Conservation (phyloP, 2,329 filamentous ascomycete genomes). For the Furcasterigmium furcatum region DNA sequence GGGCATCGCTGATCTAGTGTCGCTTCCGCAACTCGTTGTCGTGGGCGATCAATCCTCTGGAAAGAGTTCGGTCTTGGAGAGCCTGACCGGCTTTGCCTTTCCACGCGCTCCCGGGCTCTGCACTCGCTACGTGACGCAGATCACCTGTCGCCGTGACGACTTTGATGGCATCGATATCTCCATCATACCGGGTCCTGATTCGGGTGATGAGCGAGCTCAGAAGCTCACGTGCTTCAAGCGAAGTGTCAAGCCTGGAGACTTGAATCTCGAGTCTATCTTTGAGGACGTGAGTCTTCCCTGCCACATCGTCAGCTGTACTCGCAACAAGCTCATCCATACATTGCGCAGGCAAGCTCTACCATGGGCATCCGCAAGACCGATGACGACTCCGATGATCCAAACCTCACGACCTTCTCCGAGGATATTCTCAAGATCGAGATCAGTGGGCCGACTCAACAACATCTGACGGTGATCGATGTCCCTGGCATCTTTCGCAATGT, state of each 20-base stretch:
- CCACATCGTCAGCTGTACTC: no score
- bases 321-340: neutral
- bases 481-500: slow-evolving; percentile 45
- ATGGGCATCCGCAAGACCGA: slow-evolving; percentile 38
- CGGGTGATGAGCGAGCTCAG: slow-evolving; percentile 9
- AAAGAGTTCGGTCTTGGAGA: slow-evolving; percentile 82
- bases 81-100: slow-evolving; percentile 44
- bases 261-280: slow-evolving; percentile 33
- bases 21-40: slow-evolving; percentile 64
- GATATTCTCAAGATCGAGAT: slow-evolving; percentile 43
- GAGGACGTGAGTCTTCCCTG: slow-evolving; percentile 15
- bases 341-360: slow-evolving; percentile 29
- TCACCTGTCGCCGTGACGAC: slow-evolving; percentile 35
- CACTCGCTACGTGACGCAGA: slow-evolving; percentile 47
- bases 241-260: slow-evolving; percentile 17
- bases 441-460: slow-evolving; percentile 38
- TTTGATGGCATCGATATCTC: slow-evolving; percentile 32
- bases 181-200: slow-evolving; percentile 31
- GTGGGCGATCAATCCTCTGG: slow-evolving; percentile 84
- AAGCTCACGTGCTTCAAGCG: slow-evolving; percentile 21
- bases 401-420: slow-evolving; percentile 36
- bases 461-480: slow-evolving; percentile 52
- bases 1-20: slow-evolving; percentile 29
- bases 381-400: slow-evolving; percentile 1
- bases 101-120: slow-evolving; percentile 40